Evolutionary conservation across 2,329 filamentous ascomycete species (phyloP).

Genomic region (Botrytis squamosa): DNA sequence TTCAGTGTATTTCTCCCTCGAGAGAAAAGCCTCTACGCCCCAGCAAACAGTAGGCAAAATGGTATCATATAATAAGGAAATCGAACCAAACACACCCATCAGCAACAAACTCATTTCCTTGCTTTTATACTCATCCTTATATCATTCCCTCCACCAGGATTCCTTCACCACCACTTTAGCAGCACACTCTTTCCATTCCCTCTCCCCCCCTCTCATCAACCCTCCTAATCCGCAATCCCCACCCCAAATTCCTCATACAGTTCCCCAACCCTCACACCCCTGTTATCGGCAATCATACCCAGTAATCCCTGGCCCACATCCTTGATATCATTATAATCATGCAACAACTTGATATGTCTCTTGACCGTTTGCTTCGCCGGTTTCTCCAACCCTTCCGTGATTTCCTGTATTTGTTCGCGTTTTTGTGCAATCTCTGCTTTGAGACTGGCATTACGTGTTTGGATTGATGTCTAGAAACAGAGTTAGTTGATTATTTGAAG

Average conservation of each 20-base stretch:
- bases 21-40: background rate
- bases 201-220: background rate
- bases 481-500: conserved; percentile 40
- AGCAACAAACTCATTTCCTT: background rate
- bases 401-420: conserved; percentile 42
- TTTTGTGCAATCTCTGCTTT: conserved; percentile 37
- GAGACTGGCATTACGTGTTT: conserved; percentile 49
- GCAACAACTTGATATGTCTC: conserved; percentile 62
- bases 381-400: conserved; percentile 38
- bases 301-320: conserved; percentile 66
- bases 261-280: conserved; percentile 48
- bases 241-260: conserved; percentile 41
- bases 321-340: conserved; percentile 70
- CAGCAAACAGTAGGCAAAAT: background rate
- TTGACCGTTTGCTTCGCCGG: conserved; percentile 52
- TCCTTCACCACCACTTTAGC: background rate
- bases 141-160: background rate
- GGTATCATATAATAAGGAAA: conserved; percentile 5
- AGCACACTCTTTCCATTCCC: background rate
- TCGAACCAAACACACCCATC: background rate
- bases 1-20: too few relatives aligned
- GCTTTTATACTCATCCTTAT: too few relatives aligned
- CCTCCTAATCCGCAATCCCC: conserved; percentile 34
- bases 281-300: conserved; percentile 64
- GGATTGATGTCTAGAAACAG: conserved; percentile 34